Conservation (phyloP, 352 stramenopile species). For the Pythium sukuiense region DNA sequence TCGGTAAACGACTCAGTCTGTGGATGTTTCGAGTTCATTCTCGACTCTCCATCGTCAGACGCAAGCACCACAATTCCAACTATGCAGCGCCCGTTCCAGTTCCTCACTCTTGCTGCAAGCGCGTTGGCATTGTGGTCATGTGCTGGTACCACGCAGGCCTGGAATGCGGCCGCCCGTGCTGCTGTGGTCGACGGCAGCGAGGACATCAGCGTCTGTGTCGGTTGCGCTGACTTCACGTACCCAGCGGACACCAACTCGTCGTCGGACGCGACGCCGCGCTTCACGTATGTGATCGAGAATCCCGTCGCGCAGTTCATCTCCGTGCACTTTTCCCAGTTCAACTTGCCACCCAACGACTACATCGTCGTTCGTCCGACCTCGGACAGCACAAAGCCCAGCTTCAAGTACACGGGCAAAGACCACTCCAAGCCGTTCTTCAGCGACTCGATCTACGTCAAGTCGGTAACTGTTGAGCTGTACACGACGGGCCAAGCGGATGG, state of each 20-base stretch:
- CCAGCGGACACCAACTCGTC: not conserved
- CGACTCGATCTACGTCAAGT: constrained; percentile 31
- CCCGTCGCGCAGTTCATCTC: constrained; percentile 49
- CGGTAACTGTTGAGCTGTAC: constrained; percentile 51
- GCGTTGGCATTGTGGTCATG: not conserved
- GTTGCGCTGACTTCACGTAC: not conserved
- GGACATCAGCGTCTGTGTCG: not conserved
- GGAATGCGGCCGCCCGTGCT: not conserved
- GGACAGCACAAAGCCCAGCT: constrained; percentile 22
- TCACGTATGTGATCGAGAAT: constrained; percentile 43
- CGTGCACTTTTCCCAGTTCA: constrained; percentile 61
- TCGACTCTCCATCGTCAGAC: not conserved
- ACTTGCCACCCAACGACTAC: constrained; percentile 54
- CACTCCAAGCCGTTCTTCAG: constrained; percentile 35
- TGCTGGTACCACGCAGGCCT: not conserved
- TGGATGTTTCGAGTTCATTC: not conserved
- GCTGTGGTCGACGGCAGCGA: not conserved
- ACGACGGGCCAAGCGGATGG: constrained; percentile 13
- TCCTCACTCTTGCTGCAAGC: not conserved
- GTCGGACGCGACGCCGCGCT: constrained; percentile 30
- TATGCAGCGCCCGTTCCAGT: not conserved
- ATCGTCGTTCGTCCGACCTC: constrained; percentile 42
- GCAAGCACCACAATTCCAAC: not conserved
- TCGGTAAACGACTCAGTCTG: no score
- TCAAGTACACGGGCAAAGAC: constrained; percentile 36